Base-by-base conservation (phyloP, 2,329 filamentous ascomycete genomes). In the Botrytis deweyae region DNA sequence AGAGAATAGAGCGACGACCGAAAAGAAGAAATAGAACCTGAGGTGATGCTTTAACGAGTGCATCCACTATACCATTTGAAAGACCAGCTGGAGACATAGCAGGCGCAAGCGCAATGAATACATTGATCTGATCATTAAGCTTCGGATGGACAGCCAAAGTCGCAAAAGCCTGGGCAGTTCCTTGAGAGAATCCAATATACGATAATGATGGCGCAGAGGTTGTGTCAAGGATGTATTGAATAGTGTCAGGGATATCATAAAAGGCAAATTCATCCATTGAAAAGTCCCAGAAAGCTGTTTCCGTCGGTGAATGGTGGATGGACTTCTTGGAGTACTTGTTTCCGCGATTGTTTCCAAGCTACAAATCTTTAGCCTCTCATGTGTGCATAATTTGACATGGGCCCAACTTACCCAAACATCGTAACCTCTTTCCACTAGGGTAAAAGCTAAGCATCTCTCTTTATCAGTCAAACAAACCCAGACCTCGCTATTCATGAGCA, bases 261-360 rank as follows among this genome's bases (percentile, higher is more conserved):
- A 99, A 97, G 66, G 96, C 96, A 81, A 99, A 99, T 81, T 99
- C 93, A 81, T 99, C 96, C 81, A 99, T 98, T 70, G 94, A 97
- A 81, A 99, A 99, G 82, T 98, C 92, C 96, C 96, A 99, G 82
- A 99, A 99, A 22, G 89, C 87, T 55, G 87, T 85, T 3, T 92
- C 91, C 0, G 89, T 91, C 0, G 96, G 95, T 0, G 93, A 91
- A 76, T 87, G 86, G 74, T 91, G 88, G 70, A 95, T 89, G 3
- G 91, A 95, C 84, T 99, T 99, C 83, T 98, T 99, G 64, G 94
- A 97, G 84, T 99, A 99, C 82, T 99, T 99, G 87, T 99, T 99
- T 68, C 96, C 96, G 52, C 96, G 91, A 80, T 99, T 99, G 83
- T 99, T 99, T 69, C 96, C 96, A 76, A 99, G 87, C 93, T 93